phyloP scores from a whole-genome alignment of 371 early-diverging fungal species.

The Neoconidiobolus thromboides region DNA sequence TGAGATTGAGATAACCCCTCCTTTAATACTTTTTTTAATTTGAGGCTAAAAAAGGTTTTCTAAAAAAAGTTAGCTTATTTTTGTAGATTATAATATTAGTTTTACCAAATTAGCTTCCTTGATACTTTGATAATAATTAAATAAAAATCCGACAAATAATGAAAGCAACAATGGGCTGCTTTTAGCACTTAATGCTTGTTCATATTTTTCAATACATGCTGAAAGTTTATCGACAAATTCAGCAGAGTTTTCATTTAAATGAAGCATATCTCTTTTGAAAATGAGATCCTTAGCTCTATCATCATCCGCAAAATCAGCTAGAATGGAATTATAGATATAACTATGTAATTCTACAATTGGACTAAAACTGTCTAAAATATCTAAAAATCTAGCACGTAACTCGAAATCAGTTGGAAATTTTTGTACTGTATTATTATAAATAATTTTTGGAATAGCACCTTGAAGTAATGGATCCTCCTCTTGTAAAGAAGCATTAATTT shows the following conservation, averaged over 20 bases:
- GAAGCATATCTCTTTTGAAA: not conserved
- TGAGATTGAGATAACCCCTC: too few relatives aligned
- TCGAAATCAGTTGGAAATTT: not conserved
- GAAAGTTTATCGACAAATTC: not conserved
- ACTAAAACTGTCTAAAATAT: not conserved
- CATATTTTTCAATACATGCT: not conserved
- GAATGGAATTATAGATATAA: not conserved
- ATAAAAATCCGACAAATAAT: not conserved
- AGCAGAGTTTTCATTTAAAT: not conserved
- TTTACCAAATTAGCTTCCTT: not conserved
- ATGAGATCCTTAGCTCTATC: not conserved
- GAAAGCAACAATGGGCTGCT: not conserved
- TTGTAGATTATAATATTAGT: too few relatives aligned
- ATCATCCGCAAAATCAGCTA: not conserved
- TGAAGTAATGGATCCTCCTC: not conserved
- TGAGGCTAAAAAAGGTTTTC: too few relatives aligned
- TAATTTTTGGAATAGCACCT: not conserved
- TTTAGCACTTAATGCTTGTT: not conserved
- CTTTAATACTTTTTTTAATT: too few relatives aligned
- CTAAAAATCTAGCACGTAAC: not conserved
- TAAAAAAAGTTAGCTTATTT: too few relatives aligned
- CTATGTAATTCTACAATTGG: not conserved
- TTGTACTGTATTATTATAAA: not conserved
- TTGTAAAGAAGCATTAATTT: too few relatives aligned
- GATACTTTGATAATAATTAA: not conserved